These are phyloP conservation scores for Ogataea haglerorum DNA, from an alignment of 805 yeast genomes.

Conservation along the genomic window DNA sequence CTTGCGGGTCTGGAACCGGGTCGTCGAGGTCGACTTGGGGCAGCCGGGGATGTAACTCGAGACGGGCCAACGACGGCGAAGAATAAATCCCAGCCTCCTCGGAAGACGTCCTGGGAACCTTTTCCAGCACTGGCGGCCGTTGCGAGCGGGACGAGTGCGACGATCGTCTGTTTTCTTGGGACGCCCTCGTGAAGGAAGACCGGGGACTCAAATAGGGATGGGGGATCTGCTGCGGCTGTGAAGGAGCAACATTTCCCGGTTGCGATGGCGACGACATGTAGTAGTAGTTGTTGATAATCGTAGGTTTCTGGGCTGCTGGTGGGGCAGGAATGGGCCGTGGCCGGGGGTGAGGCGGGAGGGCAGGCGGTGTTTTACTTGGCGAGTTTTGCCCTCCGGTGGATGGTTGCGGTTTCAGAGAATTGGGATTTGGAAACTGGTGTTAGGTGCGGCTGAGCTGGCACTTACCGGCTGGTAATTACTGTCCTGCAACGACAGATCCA, in stretches of 20 bases:
- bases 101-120: conserved; percentile 1
- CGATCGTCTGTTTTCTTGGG: conserved; percentile 1
- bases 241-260: conserved; percentile 3
- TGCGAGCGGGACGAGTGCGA: neutral
- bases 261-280: conserved; percentile 11
- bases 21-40: conserved; percentile 19
- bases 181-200: neutral
- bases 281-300: conserved; percentile 22
- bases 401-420: conserved; percentile 20
- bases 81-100: conserved; percentile 19
- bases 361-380: conserved; percentile 15
- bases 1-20: conserved; percentile 2
- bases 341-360: conserved; percentile 12
- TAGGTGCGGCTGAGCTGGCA: neutral
- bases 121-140: neutral
- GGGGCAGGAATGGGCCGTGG: conserved; percentile 19
- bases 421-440: conserved; percentile 22
- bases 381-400: conserved; percentile 15
- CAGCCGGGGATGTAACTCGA: conserved; percentile 13
- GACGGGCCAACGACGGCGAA: conserved; percentile 15
- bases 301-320: conserved; percentile 15
- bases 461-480: conserved; percentile 23
- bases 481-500: conserved; percentile 19
- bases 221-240: conserved; percentile 7
- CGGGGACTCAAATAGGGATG: neutral